A percentile compares a stretch with the other conserved stretches of the same genome.
Conservation (phyloP, 805 yeast species). For the Pichia ethanolica region DNA sequence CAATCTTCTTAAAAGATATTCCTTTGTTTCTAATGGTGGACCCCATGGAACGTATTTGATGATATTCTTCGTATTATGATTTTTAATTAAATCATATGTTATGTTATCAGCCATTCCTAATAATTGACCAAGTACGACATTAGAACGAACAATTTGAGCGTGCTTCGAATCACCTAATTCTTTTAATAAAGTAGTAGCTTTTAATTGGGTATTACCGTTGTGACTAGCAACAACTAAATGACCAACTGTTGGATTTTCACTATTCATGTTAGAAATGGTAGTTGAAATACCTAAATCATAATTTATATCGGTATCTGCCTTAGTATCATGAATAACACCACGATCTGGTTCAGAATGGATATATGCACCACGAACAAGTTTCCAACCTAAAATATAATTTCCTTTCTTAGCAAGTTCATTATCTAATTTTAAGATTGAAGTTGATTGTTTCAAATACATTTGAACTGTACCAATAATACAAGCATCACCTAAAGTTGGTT, state of each 20-base stretch:
- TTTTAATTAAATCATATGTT: slow-evolving; percentile 62
- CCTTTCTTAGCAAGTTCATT: slow-evolving; percentile 53
- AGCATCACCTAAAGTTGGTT: slow-evolving; percentile 31
- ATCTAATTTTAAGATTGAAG: slow-evolving; percentile 55
- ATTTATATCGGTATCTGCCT: slow-evolving; percentile 70
- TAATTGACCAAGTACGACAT: slow-evolving; percentile 81
- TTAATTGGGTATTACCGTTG: slow-evolving; percentile 67
- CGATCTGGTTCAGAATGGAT: slow-evolving; percentile 82
- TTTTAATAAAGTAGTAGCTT: slow-evolving; percentile 54
- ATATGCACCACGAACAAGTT: slow-evolving; percentile 93
- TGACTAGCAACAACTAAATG: slow-evolving; percentile 90
- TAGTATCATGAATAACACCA: slow-evolving; percentile 63
- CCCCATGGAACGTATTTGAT: slow-evolving; percentile 98
- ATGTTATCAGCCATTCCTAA: slow-evolving; percentile 94
- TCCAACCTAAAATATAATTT: slow-evolving; percentile 71
- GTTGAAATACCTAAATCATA: slow-evolving; percentile 64
- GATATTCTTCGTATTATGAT: slow-evolving; percentile 62
- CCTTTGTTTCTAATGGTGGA: slow-evolving; percentile 89
- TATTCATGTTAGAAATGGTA: slow-evolving; percentile 52
- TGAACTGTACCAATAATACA: slow-evolving; percentile 88
- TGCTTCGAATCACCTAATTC: slow-evolving; percentile 3
- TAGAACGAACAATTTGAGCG: slow-evolving; percentile 33
- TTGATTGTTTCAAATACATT: slow-evolving; percentile 75
- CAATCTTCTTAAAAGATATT: slow-evolving; percentile 77
- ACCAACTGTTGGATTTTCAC: slow-evolving; percentile 41